Conservation (phyloP, 352 stramenopile genomes). For the Phytophthora chlamydospora region DNA sequence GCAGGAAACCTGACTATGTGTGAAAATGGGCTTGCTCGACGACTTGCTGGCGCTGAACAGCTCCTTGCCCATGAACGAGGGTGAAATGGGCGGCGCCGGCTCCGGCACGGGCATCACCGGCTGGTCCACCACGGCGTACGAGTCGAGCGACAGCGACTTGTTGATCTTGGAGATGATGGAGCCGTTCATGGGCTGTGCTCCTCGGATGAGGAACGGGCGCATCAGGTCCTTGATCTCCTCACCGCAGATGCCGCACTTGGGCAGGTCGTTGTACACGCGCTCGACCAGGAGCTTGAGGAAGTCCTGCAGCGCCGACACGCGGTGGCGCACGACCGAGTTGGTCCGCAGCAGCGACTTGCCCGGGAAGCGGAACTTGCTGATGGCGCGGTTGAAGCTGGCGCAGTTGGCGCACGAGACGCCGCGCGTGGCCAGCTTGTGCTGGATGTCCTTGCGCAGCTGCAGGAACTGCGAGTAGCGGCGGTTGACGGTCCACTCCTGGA, state of each 20-base stretch:
- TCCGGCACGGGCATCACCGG: constrained; percentile 37
- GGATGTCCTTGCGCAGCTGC: constrained; percentile 73
- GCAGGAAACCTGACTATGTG: constrained; percentile 37
- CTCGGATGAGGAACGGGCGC: constrained; percentile 78
- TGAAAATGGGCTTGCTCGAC: constrained; percentile 46
- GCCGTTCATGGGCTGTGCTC: constrained; percentile 73
- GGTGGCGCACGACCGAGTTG: constrained; percentile 73
- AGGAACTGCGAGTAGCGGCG: constrained; percentile 89
- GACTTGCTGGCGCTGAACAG: constrained; percentile 48
- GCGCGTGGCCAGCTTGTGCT: constrained; percentile 46
- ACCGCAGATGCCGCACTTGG: constrained; percentile 77
- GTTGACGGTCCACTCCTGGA: constrained; percentile 86
- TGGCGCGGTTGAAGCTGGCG: constrained; percentile 61
- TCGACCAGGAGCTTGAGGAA: constrained; percentile 79
- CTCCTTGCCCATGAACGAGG: constrained; percentile 27
- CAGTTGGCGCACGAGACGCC: constrained; percentile 64
- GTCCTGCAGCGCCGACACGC: constrained; percentile 68
- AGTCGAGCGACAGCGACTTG: constrained; percentile 71
- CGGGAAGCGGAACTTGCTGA: constrained; percentile 72
- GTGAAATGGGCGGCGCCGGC: constrained; percentile 39
- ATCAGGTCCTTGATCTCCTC: constrained; percentile 72
- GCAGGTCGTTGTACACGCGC: constrained; percentile 73
- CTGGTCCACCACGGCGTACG: constrained; percentile 61
- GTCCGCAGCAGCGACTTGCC: constrained; percentile 70
- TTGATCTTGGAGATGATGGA: constrained; percentile 79